Evolutionary conservation across 2,329 filamentous ascomycete species (phyloP).

Genomic region (Pseudocercospora macadamiae): DNA sequence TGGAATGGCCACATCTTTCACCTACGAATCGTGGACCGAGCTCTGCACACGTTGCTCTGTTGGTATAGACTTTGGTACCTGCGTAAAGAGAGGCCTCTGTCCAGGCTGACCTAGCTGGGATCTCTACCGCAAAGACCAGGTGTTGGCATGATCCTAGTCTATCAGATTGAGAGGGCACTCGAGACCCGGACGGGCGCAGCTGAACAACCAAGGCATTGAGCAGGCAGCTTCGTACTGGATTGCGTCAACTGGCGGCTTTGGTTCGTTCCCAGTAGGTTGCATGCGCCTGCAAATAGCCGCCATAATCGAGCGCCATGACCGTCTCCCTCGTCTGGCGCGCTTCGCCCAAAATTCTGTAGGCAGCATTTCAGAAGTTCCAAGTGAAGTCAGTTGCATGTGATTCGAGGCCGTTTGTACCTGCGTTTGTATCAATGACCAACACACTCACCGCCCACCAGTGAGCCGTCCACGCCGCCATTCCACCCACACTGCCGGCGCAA

Average conservation of each 20-base stretch:
- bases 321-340: background rate
- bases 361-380: background rate
- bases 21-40: too few species aligned
- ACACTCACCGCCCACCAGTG: background rate
- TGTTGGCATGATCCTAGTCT: background rate
- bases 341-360: background rate
- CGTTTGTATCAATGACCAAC: background rate
- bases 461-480: background rate
- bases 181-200: background rate
- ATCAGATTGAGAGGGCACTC: background rate
- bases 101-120: background rate
- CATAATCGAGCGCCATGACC: background rate
- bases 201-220: background rate
- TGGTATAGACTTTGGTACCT: background rate
- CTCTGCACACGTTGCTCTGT: too few species aligned
- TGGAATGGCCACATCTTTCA: too few species aligned
- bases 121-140: background rate
- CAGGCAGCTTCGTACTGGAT: background rate
- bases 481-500: background rate
- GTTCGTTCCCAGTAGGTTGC: background rate
- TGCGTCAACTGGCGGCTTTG: background rate
- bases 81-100: background rate
- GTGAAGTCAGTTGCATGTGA: background rate
- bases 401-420: background rate
- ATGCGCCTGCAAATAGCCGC: background rate